Percentiles rank a stretch among this genome's conserved stretches.
These are phyloP conservation scores for Kitagawia praeruptora DNA, from an alignment of 129 eudicot genomes.

Conservation along the genomic window DNA sequence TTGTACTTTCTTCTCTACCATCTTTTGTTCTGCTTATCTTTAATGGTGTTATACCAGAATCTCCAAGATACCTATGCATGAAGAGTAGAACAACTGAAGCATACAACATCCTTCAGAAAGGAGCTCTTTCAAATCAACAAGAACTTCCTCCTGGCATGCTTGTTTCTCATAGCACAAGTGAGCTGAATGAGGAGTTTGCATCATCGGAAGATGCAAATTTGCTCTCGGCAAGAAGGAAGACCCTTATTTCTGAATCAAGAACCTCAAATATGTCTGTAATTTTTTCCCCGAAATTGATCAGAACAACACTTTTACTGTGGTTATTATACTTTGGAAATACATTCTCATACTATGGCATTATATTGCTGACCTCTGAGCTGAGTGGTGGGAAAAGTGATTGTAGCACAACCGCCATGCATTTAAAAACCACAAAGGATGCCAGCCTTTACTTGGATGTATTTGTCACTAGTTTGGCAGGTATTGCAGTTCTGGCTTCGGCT, in stretches of 20 bases:
- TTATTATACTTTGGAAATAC: slow-evolving; percentile 49
- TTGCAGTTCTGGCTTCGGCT: not conserved
- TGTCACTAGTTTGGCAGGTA: slow-evolving; percentile 68
- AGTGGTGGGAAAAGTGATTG: slow-evolving; percentile 40
- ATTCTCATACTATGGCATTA: slow-evolving; percentile 56
- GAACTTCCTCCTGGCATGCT: slow-evolving; percentile 40
- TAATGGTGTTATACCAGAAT: slow-evolving; percentile 35
- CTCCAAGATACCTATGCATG: slow-evolving; percentile 51
- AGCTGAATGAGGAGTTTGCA: slow-evolving; percentile 19
- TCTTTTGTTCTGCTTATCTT: slow-evolving; percentile 29
- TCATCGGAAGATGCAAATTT: slow-evolving; percentile 24
- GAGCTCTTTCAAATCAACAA: slow-evolving; percentile 32
- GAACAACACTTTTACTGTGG: slow-evolving; percentile 49
- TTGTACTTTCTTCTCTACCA: slow-evolving; percentile 46
- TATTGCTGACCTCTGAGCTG: slow-evolving; percentile 55
- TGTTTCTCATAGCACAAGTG: slow-evolving; percentile 21
- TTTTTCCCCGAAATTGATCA: slow-evolving; percentile 37
- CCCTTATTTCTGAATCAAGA: slow-evolving; percentile 5
- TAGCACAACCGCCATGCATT: slow-evolving; percentile 14
- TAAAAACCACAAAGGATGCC: slow-evolving; percentile 18
- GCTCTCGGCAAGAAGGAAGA: slow-evolving; percentile 13
- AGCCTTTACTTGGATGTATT: slow-evolving; percentile 60
- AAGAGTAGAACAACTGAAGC: slow-evolving; percentile 43
- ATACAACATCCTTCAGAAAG: slow-evolving; percentile 29
- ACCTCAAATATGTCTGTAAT: slow-evolving; percentile 20